Percentiles rank a stretch among this genome's conserved stretches.
Evolutionary conservation across 139 green algal species (phyloP).

Genomic region (Monoraphidium neglectum): DNA sequence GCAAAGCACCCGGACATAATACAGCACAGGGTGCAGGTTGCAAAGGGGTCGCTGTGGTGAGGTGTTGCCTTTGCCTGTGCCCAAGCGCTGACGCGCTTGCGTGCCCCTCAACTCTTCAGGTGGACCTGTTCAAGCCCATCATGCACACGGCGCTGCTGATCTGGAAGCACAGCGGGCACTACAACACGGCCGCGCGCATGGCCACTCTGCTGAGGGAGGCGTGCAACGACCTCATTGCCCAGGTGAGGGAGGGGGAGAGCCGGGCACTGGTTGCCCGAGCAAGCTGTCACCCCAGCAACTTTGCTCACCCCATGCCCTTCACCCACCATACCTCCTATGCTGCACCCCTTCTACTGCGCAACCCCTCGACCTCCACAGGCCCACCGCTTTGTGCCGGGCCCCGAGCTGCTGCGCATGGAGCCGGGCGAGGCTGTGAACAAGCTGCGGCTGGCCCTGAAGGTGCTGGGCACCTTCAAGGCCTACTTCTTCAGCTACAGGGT

Average conservation of each 20-base stretch:
- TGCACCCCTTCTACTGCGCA: too few relatives aligned
- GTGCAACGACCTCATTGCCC: slow-evolving; percentile 90
- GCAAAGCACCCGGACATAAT: too few relatives aligned
- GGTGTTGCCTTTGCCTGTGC: too few relatives aligned
- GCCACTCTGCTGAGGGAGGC: slow-evolving; percentile 86
- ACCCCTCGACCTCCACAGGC: too few relatives aligned
- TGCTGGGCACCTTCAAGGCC: slow-evolving; percentile 85
- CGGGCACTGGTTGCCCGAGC: too few relatives aligned
- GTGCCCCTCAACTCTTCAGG: not conserved
- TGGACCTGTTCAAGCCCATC: slow-evolving; percentile 83
- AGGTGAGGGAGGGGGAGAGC: slow-evolving; percentile 44
- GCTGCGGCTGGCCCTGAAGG: slow-evolving; percentile 75
- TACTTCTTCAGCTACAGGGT: slow-evolving; percentile 86
- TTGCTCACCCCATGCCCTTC: too few relatives aligned
- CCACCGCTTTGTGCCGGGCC: slow-evolving; percentile 70
- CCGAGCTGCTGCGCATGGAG: slow-evolving; percentile 80
- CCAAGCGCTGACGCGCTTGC: too few relatives aligned
- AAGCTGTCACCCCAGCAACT: too few relatives aligned
- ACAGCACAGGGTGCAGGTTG: too few relatives aligned
- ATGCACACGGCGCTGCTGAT: slow-evolving; percentile 91
- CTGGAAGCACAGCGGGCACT: slow-evolving; percentile 86
- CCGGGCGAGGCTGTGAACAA: slow-evolving; percentile 83
- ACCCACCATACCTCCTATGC: too few relatives aligned
- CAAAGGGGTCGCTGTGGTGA: too few relatives aligned
- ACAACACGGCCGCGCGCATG: slow-evolving; percentile 77